Evolutionary conservation across 192 early-diverging fungal species (phyloP).

Genomic region (Rhizoclosmatium sp.): DNA sequence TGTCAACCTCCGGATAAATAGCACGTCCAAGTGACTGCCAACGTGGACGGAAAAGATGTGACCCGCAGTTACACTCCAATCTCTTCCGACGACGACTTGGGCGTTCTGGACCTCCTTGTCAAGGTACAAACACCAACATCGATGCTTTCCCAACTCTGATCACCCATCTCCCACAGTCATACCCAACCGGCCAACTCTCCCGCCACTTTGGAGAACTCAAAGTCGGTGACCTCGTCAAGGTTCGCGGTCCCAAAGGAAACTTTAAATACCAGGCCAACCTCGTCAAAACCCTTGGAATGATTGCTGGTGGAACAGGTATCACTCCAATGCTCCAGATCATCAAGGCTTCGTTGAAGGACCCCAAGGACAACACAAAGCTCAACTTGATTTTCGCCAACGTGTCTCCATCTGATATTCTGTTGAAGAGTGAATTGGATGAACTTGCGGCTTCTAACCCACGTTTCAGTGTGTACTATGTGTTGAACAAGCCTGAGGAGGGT

Average conservation of each 20-base stretch:
- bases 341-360: constrained; percentile 83
- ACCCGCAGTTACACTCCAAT: constrained; percentile 93
- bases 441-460: constrained; percentile 69
- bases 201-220: constrained; percentile 55
- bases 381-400: constrained; percentile 94
- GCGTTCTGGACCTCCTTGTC: constrained; percentile 91
- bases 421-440: constrained; percentile 82
- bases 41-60: constrained; percentile 83
- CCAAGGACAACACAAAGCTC: constrained; percentile 84
- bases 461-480: constrained; percentile 39
- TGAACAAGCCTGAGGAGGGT: constrained; percentile 62
- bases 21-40: constrained; percentile 88
- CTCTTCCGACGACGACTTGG: constrained; percentile 80
- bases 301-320: constrained; percentile 93
- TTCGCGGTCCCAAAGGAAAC: constrained; percentile 90
- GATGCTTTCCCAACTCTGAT: neutral
- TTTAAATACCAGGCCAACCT: constrained; percentile 89
- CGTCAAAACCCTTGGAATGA: constrained; percentile 83
- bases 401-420: constrained; percentile 84
- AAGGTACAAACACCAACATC: constrained; percentile 64
- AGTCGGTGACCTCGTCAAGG: constrained; percentile 76
- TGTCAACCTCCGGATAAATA: constrained; percentile 18
- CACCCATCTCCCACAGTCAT: constrained; percentile 4
- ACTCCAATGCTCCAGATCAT: constrained; percentile 97
- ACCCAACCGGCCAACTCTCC: constrained; percentile 37